These are phyloP conservation scores for Ambrosiella xylebori DNA, from an alignment of 2,329 filamentous ascomycete species.

Conservation along the genomic window DNA sequence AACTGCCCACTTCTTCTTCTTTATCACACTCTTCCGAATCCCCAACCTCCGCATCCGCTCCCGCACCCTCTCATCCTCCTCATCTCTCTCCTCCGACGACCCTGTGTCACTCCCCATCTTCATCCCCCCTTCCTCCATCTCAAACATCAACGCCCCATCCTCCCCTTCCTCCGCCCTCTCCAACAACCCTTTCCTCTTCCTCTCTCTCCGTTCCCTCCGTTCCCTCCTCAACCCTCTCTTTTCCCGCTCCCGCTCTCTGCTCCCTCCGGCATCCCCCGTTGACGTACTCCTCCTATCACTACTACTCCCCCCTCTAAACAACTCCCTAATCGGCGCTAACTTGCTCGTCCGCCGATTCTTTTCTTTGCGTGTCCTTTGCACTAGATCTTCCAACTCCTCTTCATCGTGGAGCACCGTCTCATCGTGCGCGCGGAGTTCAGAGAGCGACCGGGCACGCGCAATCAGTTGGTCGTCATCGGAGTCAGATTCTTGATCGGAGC, in stretches of 20 bases:
- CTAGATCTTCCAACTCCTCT: slow-evolving; percentile 48
- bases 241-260: slow-evolving; percentile 20
- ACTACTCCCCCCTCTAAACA: slow-evolving; percentile 18
- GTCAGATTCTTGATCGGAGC: slow-evolving; percentile 57
- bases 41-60: slow-evolving; percentile 31
- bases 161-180: slow-evolving; percentile 43
- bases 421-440: slow-evolving; percentile 53
- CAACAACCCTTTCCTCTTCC: slow-evolving; percentile 35
- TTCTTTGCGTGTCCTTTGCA: slow-evolving; percentile 29
- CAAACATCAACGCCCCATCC: slow-evolving; percentile 65
- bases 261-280: background rate
- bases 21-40: background rate
- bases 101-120: slow-evolving; percentile 48
- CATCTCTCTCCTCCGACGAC: slow-evolving; percentile 35
- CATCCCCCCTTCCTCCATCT: slow-evolving; percentile 70
- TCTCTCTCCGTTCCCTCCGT: slow-evolving; percentile 32
- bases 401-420: slow-evolving; percentile 57
- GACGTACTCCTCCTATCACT: background rate
- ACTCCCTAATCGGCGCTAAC: slow-evolving; percentile 30
- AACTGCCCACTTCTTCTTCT: slow-evolving; percentile 21
- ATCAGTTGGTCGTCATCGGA: slow-evolving; percentile 59
- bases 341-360: slow-evolving; percentile 32
- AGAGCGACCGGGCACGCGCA: slow-evolving; percentile 46
- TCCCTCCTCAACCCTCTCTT: slow-evolving; percentile 32
- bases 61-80: slow-evolving; percentile 41